These are phyloP conservation scores for Alnus rubra DNA, from an alignment of 306 rosid genomes.

Conservation along the genomic window DNA sequence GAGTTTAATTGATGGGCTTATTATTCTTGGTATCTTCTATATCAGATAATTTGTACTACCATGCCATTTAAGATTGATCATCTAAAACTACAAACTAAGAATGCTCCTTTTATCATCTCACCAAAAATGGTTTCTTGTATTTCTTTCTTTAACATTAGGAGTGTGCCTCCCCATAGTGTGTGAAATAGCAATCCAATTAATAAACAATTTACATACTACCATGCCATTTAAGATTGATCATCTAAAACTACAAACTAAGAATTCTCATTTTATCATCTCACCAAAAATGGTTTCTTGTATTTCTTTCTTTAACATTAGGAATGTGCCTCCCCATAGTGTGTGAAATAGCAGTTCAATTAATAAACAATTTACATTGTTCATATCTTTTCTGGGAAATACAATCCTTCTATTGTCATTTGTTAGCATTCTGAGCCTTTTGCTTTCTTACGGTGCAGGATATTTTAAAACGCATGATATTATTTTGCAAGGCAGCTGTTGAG, in stretches of 20 bases:
- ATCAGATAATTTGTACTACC: background rate
- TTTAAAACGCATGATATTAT: conserved; percentile 81
- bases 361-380: background rate
- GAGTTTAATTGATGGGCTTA: background rate
- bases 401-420: conserved; percentile 29
- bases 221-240: background rate
- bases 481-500: conserved; percentile 96
- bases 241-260: background rate
- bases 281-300: background rate
- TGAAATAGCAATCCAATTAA: background rate
- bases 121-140: background rate
- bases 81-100: background rate
- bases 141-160: background rate
- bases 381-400: conserved; percentile 5
- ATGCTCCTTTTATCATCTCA: background rate
- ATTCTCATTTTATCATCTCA: background rate
- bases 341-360: background rate
- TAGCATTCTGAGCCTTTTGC: conserved; percentile 31
- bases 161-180: background rate
- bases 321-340: background rate
- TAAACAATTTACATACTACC: background rate
- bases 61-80: background rate
- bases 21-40: background rate
- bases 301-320: background rate
- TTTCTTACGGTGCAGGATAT: conserved; percentile 66